Evolutionary conservation across 2,329 filamentous ascomycete genomes (phyloP), one percentile per base, ranked within the genome.

Genomic region (Microcyclospora tardicrescens): DNA sequence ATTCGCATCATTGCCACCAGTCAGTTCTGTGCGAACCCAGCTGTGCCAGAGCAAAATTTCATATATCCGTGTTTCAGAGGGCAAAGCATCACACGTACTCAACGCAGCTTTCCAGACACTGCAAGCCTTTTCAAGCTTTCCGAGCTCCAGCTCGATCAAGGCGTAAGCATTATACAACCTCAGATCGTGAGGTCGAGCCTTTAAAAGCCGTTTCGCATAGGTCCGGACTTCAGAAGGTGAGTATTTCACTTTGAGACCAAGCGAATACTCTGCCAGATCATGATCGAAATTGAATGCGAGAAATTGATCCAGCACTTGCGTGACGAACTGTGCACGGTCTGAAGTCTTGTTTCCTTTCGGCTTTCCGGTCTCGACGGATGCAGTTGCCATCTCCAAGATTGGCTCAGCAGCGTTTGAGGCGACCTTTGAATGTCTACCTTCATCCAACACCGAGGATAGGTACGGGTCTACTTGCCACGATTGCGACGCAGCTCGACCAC

Each of bases 151-250:
- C 58, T 93, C 84, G 3, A 85, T 74, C 11, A 84, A 61, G 0
- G 81, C 84, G 53, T 89, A 93, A 0, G 78, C 75, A 48, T 85
- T 81, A 60, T 93, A 95, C 0, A 95, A 64, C 11, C 68, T 64
- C 2, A 83, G 57, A 48, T 76, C 80, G 1, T 73, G 67, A 0
- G 77, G 67, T 39, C 75, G 72, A 35, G 68, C 69, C 53, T 82
- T 89, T n/a, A 95, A 60, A 0, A 93, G 63, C 6, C 62, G 61
- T 51, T 84, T 93, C 0, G 84, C 83, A 6, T 71, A 66, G 54
- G 84, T 93, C 47, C 74, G 79, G 16, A 77, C 73, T 2, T 61
- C 65, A 1, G 36, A 28, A 6, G 50, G 64, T 33, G 77, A 71
- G 40, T 73, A 71, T 0, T 59, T 53, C 36, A 71, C 72, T 49